A percentile compares a stretch with the other conserved stretches of the same genome.
These are phyloP conservation scores for Pontederia crassipes DNA, from an alignment of 176 grass and related monocot species.

Conservation along the genomic window DNA sequence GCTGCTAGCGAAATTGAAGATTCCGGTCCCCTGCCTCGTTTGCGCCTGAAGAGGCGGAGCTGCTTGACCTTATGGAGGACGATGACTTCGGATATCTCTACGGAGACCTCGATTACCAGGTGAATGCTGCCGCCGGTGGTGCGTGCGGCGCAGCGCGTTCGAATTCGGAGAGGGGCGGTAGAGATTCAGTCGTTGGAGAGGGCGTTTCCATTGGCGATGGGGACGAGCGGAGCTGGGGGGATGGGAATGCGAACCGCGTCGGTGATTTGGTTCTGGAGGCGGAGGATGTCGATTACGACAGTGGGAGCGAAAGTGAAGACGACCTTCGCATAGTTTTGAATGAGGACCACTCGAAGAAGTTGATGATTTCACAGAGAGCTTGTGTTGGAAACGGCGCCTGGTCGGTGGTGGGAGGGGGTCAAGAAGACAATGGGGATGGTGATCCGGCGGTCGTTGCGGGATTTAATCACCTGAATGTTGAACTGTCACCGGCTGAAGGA, in stretches of 20 bases:
- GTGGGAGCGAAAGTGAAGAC: constrained; percentile 72
- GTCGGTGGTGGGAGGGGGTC: not conserved
- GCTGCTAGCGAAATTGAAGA: too few relatives aligned
- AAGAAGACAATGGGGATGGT: constrained; percentile 23
- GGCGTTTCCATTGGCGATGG: too few relatives aligned
- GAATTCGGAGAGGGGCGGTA: too few relatives aligned
- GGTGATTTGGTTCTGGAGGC: constrained; percentile 42
- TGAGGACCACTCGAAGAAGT: constrained; percentile 24
- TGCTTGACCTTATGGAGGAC: too few relatives aligned
- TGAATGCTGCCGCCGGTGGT: too few relatives aligned
- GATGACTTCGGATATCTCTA: too few relatives aligned
- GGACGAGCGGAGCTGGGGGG: not conserved
- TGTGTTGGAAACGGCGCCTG: constrained; percentile 5
- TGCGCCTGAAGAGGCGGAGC: too few relatives aligned
- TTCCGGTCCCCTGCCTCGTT: too few relatives aligned
- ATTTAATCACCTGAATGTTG: not conserved
- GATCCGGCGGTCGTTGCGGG: not conserved
- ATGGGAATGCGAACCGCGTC: constrained; percentile 13
- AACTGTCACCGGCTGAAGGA: constrained; percentile 1
- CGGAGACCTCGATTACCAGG: too few relatives aligned
- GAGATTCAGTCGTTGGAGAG: too few relatives aligned
- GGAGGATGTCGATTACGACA: constrained; percentile 28
- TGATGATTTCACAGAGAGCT: constrained; percentile 7
- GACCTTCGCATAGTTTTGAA: constrained; percentile 68
- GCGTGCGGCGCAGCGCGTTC: too few relatives aligned